These are phyloP conservation scores for Fusarium beomiforme DNA, from an alignment of 2,329 filamentous ascomycete genomes.

Conservation along the genomic window DNA sequence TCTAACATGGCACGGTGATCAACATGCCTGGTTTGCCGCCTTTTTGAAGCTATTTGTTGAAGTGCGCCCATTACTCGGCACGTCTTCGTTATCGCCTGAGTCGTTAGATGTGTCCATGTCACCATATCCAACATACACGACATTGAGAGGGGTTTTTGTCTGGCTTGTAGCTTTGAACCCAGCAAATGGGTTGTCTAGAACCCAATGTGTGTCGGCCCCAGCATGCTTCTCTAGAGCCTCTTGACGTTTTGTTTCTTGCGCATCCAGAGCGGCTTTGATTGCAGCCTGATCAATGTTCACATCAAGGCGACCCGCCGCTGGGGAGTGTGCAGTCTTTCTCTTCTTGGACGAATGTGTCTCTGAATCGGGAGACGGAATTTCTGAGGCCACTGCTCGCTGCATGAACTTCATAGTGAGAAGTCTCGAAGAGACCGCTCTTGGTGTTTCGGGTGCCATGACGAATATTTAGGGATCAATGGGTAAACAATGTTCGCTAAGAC, in stretches of 20 bases:
- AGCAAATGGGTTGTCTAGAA: constrained; percentile 63
- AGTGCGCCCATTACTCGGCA: constrained; percentile 48
- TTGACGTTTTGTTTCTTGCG: constrained; percentile 73
- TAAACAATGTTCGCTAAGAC: neutral
- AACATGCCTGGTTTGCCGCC: constrained; percentile 43
- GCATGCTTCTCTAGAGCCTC: constrained; percentile 70
- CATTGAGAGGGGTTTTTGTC: constrained; percentile 56
- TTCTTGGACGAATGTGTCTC: constrained; percentile 70
- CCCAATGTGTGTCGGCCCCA: constrained; percentile 79
- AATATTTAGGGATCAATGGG: neutral
- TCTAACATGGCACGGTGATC: neutral
- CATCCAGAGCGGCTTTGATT: constrained; percentile 70
- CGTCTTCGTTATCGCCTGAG: constrained; percentile 49
- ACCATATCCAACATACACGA: constrained; percentile 68
- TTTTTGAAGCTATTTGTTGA: constrained; percentile 48
- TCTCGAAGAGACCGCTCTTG: constrained; percentile 82
- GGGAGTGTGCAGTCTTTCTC: constrained; percentile 59
- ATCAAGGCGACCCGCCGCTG: constrained; percentile 51
- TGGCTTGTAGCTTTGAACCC: constrained; percentile 41
- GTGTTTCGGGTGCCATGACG: constrained; percentile 61
- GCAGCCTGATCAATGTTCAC: constrained; percentile 64
- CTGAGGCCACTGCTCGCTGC: constrained; percentile 82
- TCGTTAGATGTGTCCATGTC: constrained; percentile 58
- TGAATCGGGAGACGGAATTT: constrained; percentile 57
- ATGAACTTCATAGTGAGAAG: constrained; percentile 98